phyloP scores from a whole-genome alignment of 2,329 filamentous ascomycete species.

The Neonectria faginata region DNA sequence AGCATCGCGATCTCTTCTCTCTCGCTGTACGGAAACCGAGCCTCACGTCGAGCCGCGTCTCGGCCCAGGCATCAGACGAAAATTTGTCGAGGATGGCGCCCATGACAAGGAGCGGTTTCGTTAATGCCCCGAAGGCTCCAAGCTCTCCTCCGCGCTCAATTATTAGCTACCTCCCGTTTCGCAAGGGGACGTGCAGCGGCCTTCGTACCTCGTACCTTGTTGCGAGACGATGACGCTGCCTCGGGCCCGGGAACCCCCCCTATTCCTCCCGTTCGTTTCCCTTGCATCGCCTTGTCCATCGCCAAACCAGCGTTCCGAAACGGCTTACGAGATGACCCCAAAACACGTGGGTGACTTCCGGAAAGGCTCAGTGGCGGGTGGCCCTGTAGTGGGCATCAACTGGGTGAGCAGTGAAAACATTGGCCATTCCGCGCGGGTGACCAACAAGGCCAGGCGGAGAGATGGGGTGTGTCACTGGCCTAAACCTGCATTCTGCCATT shows the following conservation, averaged over 20 bases:
- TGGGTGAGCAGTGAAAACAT: constrained; percentile 43
- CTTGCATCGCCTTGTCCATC: constrained; percentile 15
- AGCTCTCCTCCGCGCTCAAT: constrained; percentile 20
- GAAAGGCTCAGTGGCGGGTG: constrained; percentile 43
- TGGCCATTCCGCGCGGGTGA: constrained; percentile 32
- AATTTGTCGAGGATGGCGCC: constrained; percentile 8
- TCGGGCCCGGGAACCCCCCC: constrained; percentile 38
- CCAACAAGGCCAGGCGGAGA: constrained; percentile 19
- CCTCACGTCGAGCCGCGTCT: constrained; percentile 17
- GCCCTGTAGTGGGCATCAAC: constrained; percentile 1
- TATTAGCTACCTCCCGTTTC: constrained; percentile 19
- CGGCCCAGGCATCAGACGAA: constrained; percentile 20
- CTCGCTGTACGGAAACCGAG: constrained; percentile 21
- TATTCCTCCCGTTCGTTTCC: constrained; percentile 39
- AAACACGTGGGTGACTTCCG: constrained; percentile 47
- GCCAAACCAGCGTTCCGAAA: constrained; percentile 34
- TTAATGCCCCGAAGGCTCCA: constrained; percentile 21
- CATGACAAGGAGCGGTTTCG: constrained; percentile 21
- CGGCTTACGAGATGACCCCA: constrained; percentile 34
- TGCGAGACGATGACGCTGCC: constrained; percentile 37
- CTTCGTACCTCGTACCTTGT: constrained; percentile 24
- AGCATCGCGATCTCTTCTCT: background rate
- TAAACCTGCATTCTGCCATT: background rate
- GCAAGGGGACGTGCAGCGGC: constrained; percentile 23
- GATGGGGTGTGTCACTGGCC: constrained; percentile 4